Base-by-base conservation (phyloP, 1,284 basidiomycete genomes). In the Melampsora americana region DNA sequence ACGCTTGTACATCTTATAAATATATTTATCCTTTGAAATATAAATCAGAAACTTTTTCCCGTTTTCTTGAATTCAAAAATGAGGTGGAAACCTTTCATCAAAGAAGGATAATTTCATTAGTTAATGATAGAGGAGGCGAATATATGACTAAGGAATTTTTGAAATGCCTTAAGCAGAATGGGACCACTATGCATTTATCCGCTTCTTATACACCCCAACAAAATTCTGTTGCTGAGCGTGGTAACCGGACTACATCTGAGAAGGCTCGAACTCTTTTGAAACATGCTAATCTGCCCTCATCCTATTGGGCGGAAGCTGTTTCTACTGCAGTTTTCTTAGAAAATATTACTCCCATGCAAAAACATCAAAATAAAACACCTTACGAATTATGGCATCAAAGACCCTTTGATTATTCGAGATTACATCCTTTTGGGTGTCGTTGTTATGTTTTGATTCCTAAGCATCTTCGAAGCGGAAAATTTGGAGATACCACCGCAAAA, bases 401-500 rank as follows among this genome's bases (percentile, higher is more conserved):
- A 56, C n/a, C 5, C 4, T 69, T 59, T 53, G 20, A 53, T 23
- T 14, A 56, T 12, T 30, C 18, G 26, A 46, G 30, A 6, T 50
- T 69, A 23, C 53, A 56, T 32, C 44, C 67, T 6, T 69, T 69
- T 23, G 67, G 67, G 1, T 69, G 67, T n/a, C n/a, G n/a, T n/a
- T n/a, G n/a, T n/a, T n/a, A n/a, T n/a, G n/a, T n/a, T n/a, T n/a
- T n/a, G n/a, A n/a, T n/a, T n/a, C n/a, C n/a, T n/a, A n/a, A n/a
- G n/a, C n/a, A 26, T 9, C 3, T 32, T 26, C 50, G 28, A 4
- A 56, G 59, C 5, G 67, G 67, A n/a, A 69, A 69, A 39, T 69
- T 69, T 30, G n/a, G 28, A 2, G 26, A 53, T 6, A 69, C 67
- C 7, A 12, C 67, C 1, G n/a, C 23, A 59, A 53, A 53, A 53